Base-by-base conservation (phyloP, 139 green algal genomes). In the Edaphochlamys debaryana region DNA sequence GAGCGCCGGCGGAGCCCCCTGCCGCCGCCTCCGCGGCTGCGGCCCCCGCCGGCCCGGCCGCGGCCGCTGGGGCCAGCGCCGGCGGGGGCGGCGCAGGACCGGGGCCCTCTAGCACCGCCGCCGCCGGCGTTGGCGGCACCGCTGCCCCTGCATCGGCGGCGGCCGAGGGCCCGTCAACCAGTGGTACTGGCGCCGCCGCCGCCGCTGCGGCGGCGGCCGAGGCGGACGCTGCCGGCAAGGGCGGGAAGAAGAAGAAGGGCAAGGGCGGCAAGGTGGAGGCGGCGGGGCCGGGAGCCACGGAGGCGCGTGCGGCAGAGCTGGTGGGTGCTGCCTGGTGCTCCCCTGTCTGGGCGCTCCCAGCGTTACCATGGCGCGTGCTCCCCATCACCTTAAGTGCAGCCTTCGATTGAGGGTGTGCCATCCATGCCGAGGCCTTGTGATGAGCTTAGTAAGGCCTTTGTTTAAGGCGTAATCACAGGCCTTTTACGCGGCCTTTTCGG, bases 161-260 rank as follows among this genome's bases (percentile, higher is more conserved):
- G 27, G 25, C 41, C 29, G 38, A 7, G 6, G 25, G 15, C 25
- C 11, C 19, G 40, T 1, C 27, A 30, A n/a, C 19, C 37, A 50
- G 66, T 36, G 66, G 22, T 36, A n/a, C 34, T 29, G 66, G 36
- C 34, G 37, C 36, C 2, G 36, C 36, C 36, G 66, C 36, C 2
- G 36, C 36, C 6, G 36, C 66, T 15, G 66, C 11, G 36, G 20
- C 66, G 36, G 66, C 45, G 3, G 15, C 22, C 5, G 36, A 45
- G 27, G 38, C 27, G 3, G 67, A 40, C 25, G 67, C 25, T 2
- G 67, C 38, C 7, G 67, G 8, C 64, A 45, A 56, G 60, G 36
- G 50, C 30, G 52, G 29, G 4, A 87, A 70, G 37, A 78, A 67
- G 38, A 86, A 80, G 9, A 63, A 48, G n/a, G 79, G 52, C 42